phyloP scores from a whole-genome alignment of 2,329 filamentous ascomycete species.

The Neofusicoccum umdonicola region DNA sequence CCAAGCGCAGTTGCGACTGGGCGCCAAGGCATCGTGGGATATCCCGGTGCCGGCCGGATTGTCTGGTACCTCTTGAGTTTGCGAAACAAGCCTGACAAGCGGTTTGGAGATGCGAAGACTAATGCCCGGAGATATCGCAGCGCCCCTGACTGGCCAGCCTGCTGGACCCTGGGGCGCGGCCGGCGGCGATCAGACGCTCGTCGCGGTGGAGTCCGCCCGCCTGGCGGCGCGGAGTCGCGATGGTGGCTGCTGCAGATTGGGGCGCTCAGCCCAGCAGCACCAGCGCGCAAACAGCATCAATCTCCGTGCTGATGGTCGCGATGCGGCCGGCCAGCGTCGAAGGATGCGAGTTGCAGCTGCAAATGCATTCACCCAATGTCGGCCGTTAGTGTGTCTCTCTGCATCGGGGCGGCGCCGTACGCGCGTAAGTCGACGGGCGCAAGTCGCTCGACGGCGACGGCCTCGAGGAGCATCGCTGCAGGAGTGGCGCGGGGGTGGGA shows the following conservation, averaged over 20 bases:
- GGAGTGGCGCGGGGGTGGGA: neutral
- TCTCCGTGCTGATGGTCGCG: neutral
- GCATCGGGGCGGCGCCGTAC: neutral
- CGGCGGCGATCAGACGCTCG: neutral
- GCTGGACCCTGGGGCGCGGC: neutral
- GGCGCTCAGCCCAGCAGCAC: neutral
- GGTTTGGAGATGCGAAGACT: conserved; percentile 4
- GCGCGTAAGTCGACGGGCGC: neutral
- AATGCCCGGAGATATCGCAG: neutral
- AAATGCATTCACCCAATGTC: neutral
- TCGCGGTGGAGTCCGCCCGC: neutral
- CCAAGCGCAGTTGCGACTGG: neutral
- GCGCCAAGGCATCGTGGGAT: neutral
- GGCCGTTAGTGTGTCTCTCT: too few relatives aligned
- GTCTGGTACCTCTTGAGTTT: neutral
- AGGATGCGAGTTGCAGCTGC: neutral
- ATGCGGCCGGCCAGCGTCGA: neutral
- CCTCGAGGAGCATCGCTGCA: neutral
- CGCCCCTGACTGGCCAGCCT: neutral
- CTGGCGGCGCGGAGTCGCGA: too few relatives aligned
- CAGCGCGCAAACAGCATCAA: neutral
- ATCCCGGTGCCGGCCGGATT: neutral
- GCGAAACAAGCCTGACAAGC: neutral
- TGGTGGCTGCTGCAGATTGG: neutral
- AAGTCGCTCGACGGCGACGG: neutral